Base-by-base conservation (phyloP, 805 yeast genomes). In the Wickerhamomyces xylosicus region DNA sequence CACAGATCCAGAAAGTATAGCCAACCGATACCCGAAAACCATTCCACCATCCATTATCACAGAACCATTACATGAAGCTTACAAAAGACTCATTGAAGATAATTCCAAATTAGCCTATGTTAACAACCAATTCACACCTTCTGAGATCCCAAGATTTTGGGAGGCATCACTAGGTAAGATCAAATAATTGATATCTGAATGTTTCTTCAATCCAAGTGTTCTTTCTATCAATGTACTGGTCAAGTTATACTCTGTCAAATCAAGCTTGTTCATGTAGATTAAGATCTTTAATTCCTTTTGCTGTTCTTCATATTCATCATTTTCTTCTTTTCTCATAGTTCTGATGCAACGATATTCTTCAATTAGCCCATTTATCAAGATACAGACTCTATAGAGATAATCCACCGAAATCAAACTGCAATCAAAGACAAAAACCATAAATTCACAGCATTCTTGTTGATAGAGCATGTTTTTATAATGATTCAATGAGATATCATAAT, bases 111-210 rank as follows among this genome's bases (percentile, higher is more conserved):
- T 36, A 15, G 42, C 50, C 33, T 50, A 51, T 38, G 37, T 48
- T 45, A 53, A 48, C 34, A 49, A 38, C 57, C 57, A 53, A 33
- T 48, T 48, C 29, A 53, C 46, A 1, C 55, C 57, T 34, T 53
- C 56, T 1, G 50, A 41, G 21, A 52, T 43, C 3, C 57, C 57
- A 48, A 49, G 45, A 37, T 45, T 44, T 7, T 22, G 7, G 10
- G 15, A 33, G 3, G 41, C 49, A 29, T 47, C 39, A 2, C 47
- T 41, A 2, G 54, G 54, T 33, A 52, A 19, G 4, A 47, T 37
- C 31, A 53, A 36, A 38, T 33, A 43, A 31, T 46, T 48, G 1
- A 44, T 42, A 15, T 35, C 37, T 15, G 39, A 16, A 3, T 29
- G 31, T 9, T 36, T 16, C 3, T 31, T 16, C 20, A 49, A 27